phyloP scores from a whole-genome alignment of 2,329 filamentous ascomycete species.

The Fonsecaea erecta region DNA sequence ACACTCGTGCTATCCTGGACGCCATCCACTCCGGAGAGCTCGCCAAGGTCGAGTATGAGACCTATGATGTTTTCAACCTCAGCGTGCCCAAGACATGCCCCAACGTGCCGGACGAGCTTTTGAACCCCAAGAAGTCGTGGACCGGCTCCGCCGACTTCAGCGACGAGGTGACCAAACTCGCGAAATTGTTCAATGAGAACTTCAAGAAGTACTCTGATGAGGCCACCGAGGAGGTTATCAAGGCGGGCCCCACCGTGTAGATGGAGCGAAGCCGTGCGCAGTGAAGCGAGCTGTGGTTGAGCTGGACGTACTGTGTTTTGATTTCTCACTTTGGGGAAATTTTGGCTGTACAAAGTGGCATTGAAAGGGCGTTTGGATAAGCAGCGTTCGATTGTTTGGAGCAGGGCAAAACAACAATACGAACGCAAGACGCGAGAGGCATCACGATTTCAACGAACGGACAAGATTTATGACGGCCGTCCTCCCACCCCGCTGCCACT shows the following conservation, averaged over 20 bases:
- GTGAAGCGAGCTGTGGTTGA: constrained; percentile 12
- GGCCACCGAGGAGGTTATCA: constrained; percentile 78
- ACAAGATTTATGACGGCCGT: constrained; percentile 34
- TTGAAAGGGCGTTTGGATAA: constrained; percentile 31
- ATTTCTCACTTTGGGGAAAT: constrained; percentile 13
- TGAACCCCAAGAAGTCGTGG: constrained; percentile 95
- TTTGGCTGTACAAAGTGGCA: constrained; percentile 29
- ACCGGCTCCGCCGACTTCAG: constrained; percentile 81
- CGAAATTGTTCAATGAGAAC: constrained; percentile 89
- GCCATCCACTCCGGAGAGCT: constrained; percentile 97
- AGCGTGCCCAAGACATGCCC: constrained; percentile 91
- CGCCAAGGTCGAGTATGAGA: constrained; percentile 90
- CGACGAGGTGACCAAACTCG: constrained; percentile 87
- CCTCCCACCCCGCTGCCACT: constrained; percentile 13
- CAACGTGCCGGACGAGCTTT: constrained; percentile 84
- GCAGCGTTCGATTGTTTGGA: constrained; percentile 33
- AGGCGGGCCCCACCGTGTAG: constrained; percentile 48
- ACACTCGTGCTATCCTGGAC: constrained; percentile 97
- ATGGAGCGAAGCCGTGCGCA: not conserved
- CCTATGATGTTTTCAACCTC: constrained; percentile 95
- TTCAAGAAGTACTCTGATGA: constrained; percentile 93
- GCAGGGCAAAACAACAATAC: constrained; percentile 24
- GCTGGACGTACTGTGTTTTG: constrained; percentile 11
- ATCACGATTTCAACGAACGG: constrained; percentile 36
- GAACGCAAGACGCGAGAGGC: constrained; percentile 39